Base-by-base conservation (phyloP, 257 asterid species). In the Linderniella brevidens region DNA sequence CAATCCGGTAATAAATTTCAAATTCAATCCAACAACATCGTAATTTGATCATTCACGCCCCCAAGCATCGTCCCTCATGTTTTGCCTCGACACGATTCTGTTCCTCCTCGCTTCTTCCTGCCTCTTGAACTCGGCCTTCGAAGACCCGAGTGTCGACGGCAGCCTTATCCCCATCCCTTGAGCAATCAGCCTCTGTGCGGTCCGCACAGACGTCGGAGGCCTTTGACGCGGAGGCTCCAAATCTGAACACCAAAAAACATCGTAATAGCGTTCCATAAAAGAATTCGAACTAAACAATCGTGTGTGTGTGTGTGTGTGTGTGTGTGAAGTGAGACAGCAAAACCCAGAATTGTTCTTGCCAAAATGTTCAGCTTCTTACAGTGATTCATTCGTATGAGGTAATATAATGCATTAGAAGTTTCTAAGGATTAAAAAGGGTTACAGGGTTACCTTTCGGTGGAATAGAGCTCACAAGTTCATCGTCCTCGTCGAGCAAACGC, bases 11-110 rank as follows among this genome's bases (percentile, higher is more conserved):
- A 6, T 25, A 25, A 25, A 25, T 3, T 25, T 25, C 32, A 25
- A 25, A 25, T 25, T 6, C 4, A 25, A 25, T 25, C 32, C 4
- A 6, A 25, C 4, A 25, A 13, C 15, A 10, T n/a, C 5, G 46
- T 16, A 12, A 43, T 13, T 61, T n/a, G n/a, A 62, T 48, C 44
- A 63, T 53, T 75, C 82, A 16, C 66, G 82, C 13, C 98, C 92
- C 97, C 98, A 88, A 46, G 98, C 98, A 54, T 84, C 93, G 42
- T 80, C 79, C 67, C 74, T 82, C 95, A 74, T 54, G 40, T 56
- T 66, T 43, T 80, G 92, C 57, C 97, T 78, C 1, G 84, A 73
- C 48, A 65, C 68, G 1, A 84, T 78, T 40, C 98, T 70, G 44
- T 60, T 78, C 53, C 35, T 74, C 64, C 98, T 49, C 18, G 70